Percentiles rank a stretch among this genome's conserved stretches.
Conservation (phyloP, 2,329 filamentous ascomycete species). For the Penicillium occitanis region DNA sequence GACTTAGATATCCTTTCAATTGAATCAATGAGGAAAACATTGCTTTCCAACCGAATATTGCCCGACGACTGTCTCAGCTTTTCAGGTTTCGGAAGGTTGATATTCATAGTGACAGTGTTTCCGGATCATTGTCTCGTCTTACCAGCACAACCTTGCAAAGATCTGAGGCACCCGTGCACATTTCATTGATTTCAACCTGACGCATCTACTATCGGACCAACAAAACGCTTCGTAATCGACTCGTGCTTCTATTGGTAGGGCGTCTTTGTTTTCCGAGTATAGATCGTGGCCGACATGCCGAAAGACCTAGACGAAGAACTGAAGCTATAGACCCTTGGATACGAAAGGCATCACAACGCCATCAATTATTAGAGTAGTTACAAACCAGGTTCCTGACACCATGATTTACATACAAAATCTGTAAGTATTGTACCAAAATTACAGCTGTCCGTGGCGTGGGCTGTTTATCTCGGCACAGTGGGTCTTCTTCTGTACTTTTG, state of each 20-base stretch:
- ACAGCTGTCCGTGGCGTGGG: not conserved
- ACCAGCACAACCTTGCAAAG: not conserved
- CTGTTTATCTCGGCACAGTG: not conserved
- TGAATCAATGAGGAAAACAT: not conserved
- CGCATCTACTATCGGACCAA: not conserved
- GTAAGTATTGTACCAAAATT: slow-evolving; percentile 3
- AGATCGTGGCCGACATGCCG: not conserved
- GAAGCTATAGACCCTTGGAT: not conserved
- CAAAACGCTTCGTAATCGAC: not conserved
- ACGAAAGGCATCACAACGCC: not conserved
- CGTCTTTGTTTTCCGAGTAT: not conserved
- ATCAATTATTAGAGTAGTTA: not conserved
- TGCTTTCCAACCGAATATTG: not conserved
- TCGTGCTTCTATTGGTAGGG: not conserved
- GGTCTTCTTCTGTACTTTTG: not conserved
- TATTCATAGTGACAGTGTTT: not conserved
- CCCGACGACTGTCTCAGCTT: not conserved
- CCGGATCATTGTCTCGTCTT: not conserved
- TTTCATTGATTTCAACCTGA: not conserved
- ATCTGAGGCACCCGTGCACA: not conserved
- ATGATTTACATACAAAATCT: not conserved
- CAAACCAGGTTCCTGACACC: not conserved
- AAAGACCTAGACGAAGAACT: not conserved
- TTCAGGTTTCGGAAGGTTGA: not conserved
- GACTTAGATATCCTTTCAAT: not conserved